Percentiles rank a stretch among this genome's conserved stretches.
phyloP scores from a whole-genome alignment of 306 rosid species.

The Dicorynia guianensis region DNA sequence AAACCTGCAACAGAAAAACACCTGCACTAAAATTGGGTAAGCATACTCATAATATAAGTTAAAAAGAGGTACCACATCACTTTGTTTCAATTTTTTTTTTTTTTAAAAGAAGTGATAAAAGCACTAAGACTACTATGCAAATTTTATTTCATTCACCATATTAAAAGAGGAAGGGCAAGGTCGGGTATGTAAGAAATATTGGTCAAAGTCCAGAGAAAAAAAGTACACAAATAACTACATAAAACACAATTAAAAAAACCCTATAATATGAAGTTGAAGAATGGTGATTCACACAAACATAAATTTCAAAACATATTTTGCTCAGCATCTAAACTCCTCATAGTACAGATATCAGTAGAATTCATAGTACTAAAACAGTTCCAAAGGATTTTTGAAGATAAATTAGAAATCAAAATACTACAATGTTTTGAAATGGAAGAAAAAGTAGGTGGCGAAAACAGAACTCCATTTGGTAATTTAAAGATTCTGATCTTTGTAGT shows the following conservation, averaged over 20 bases:
- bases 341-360: constrained; percentile 47
- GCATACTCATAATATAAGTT: constrained; percentile 23
- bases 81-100: constrained; percentile 17
- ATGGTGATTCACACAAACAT: constrained; percentile 43
- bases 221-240: constrained; percentile 24
- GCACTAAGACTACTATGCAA: constrained; percentile 24
- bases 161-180: constrained; percentile 1
- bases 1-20: constrained; percentile 53
- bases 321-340: constrained; percentile 51
- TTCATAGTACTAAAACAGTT: constrained; percentile 57
- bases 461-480: constrained; percentile 52
- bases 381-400: constrained; percentile 56
- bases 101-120: background rate
- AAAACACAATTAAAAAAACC: constrained; percentile 34
- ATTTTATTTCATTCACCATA: background rate
- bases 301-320: constrained; percentile 50
- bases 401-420: constrained; percentile 60
- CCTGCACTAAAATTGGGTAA: constrained; percentile 41
- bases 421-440: constrained; percentile 62
- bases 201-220: background rate
- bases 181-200: background rate
- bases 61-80: background rate
- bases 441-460: constrained; percentile 51
- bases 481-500: constrained; percentile 67
- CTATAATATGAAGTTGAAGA: constrained; percentile 35